Evolutionary conservation across 495 filamentous ascomycete species (phyloP).

Genomic region (Neurospora sp.): DNA sequence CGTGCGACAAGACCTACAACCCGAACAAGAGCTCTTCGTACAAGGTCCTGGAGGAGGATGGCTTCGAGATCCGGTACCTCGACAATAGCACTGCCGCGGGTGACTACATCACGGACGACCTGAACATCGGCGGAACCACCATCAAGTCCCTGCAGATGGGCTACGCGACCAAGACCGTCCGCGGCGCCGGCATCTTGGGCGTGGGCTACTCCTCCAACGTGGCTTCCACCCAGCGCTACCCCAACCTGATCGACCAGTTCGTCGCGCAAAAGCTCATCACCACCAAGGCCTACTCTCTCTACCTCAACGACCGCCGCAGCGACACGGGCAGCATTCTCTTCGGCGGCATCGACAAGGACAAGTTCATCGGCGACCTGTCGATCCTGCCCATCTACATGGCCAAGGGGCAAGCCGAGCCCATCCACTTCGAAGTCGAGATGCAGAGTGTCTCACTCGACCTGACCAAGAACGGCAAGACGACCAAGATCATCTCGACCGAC

Average conservation of each 20-base stretch:
- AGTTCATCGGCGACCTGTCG: slow-evolving; percentile 64
- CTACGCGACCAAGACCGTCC: slow-evolving; percentile 57
- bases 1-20: slow-evolving; percentile 30
- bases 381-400: slow-evolving; percentile 56
- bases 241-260: slow-evolving; percentile 70
- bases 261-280: slow-evolving; percentile 58
- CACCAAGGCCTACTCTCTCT: slow-evolving; percentile 79
- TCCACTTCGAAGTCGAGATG: slow-evolving; percentile 31
- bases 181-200: slow-evolving; percentile 73
- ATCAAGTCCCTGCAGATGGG: slow-evolving; percentile 72
- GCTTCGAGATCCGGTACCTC: slow-evolving; percentile 76
- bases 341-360: slow-evolving; percentile 78
- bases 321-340: slow-evolving; percentile 76
- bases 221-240: slow-evolving; percentile 52
- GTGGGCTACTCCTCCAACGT: slow-evolving; percentile 76
- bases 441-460: slow-evolving; percentile 20
- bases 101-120: slow-evolving; percentile 69
- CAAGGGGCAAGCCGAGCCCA: slow-evolving; percentile 15
- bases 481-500: slow-evolving; percentile 29
- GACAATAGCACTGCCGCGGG: slow-evolving; percentile 50
- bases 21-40: slow-evolving; percentile 59
- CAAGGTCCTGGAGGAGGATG: slow-evolving; percentile 45
- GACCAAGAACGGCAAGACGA: slow-evolving; percentile 20
- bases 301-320: slow-evolving; percentile 53
- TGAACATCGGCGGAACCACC: slow-evolving; percentile 54